Evolutionary conservation across 106 monocot genomes (phyloP).

Genomic region (Allium fistulosum): DNA sequence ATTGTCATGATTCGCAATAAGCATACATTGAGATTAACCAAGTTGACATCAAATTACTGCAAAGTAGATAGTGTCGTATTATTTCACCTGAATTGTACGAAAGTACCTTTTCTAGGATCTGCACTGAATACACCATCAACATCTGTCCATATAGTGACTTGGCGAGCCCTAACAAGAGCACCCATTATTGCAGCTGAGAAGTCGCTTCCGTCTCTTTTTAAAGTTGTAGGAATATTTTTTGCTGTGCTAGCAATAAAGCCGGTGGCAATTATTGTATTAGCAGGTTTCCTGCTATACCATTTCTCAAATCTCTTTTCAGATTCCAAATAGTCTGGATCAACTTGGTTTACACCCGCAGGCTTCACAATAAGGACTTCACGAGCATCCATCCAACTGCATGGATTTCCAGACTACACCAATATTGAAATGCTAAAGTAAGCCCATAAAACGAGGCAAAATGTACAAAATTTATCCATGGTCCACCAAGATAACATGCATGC

Average conservation of each 20-base stretch:
- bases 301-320: slow-evolving; percentile 81
- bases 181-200: slow-evolving; percentile 98
- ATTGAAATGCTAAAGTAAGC: slow-evolving; percentile 3
- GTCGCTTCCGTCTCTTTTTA: slow-evolving; percentile 98
- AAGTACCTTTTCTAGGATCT: slow-evolving; percentile 93
- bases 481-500: too few species aligned
- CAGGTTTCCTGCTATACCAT: slow-evolving; percentile 54
- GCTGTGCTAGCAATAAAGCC: slow-evolving; percentile 97
- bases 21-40: too few species aligned
- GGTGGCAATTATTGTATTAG: slow-evolving; percentile 82
- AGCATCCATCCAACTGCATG: slow-evolving; percentile 97
- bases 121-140: slow-evolving; percentile 99
- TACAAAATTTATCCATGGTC: too few species aligned
- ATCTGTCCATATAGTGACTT: slow-evolving; percentile 99
- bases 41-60: too few species aligned
- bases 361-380: slow-evolving; percentile 91
- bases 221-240: slow-evolving; percentile 84
- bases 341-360: slow-evolving; percentile 79
- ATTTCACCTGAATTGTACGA: background rate
- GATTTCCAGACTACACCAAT: slow-evolving; percentile 55
- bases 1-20: too few species aligned
- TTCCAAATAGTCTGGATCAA: slow-evolving; percentile 81
- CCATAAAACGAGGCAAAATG: too few species aligned
- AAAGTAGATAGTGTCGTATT: background rate
- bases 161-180: slow-evolving; percentile 70